Evolutionary conservation across 306 rosid genomes (phyloP).

Genomic region (Quercus mongolica): DNA sequence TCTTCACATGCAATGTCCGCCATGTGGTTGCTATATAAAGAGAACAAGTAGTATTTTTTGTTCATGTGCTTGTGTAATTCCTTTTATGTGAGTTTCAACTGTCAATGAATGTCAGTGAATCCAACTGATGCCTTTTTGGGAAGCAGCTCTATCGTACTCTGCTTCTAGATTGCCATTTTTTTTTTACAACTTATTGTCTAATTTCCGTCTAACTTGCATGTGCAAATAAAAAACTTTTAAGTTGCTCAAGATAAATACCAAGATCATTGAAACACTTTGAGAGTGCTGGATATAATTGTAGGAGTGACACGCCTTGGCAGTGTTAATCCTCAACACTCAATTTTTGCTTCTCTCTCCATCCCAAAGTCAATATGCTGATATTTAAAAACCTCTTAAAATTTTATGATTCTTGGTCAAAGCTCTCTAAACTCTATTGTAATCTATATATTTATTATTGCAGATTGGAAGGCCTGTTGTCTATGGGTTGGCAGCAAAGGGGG

Average conservation of each 20-base stretch:
- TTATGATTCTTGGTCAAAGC: background rate
- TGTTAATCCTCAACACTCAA: too few species aligned
- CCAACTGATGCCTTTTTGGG: background rate
- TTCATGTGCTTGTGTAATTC: background rate
- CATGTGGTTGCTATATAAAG: background rate
- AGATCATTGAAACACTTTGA: background rate
- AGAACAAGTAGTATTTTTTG: background rate
- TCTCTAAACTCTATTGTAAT: background rate
- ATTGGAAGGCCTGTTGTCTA: conserved; percentile 10
- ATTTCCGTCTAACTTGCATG: background rate
- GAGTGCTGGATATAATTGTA: background rate
- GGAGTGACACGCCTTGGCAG: too few species aligned
- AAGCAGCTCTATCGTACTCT: background rate
- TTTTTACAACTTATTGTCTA: background rate
- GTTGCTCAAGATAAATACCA: background rate
- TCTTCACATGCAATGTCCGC: background rate
- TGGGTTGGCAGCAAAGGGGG: conserved; percentile 57
- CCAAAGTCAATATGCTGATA: background rate
- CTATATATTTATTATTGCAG: background rate
- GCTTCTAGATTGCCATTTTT: background rate
- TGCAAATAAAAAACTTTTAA: background rate
- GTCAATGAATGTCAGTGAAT: background rate
- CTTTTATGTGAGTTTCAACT: background rate
- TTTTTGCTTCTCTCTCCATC: too few species aligned
- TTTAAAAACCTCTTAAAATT: background rate